Base-by-base conservation (phyloP, 768 basidiomycete species). In the Mrakia frigida region DNA sequence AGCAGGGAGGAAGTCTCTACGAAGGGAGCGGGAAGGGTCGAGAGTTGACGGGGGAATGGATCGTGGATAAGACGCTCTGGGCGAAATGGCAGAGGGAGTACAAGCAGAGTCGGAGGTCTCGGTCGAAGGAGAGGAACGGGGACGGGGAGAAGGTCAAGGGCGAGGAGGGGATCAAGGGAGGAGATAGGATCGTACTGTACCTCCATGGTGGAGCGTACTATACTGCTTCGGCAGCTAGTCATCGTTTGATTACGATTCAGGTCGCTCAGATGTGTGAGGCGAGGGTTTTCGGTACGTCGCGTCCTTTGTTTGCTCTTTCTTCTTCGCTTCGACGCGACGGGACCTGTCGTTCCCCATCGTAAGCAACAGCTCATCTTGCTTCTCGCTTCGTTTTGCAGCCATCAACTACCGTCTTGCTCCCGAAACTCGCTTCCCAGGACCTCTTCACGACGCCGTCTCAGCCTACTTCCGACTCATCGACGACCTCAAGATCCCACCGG, bases 191-290 rank as follows among this genome's bases (percentile, higher is more conserved):
- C 39, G 89, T 97, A n/a, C 87, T 97, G 11, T 98, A 94, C 81
- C 87, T 98, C 14, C 96, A 98, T 81, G 96, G 94, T 73, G 94
- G 94, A 61, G 96, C 95, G 52, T 99, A 97, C 82, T 98, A 94
- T 83, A 86, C 91, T 68, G 94, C 92, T 74, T 93, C 91, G 80
- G 91, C 95, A 16, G 91, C 94, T 35, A 92, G 92, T 0, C 94
- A 97, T 82, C 88, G 96, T 60, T 84, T 92, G 73, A 88, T 99
- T 76, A 94, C 94, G 13, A 94, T 98, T 80, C 92, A 92, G 7
- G 85, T 98, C 76, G 91, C 93, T 23, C 93, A 95, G 82, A 90
- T 90, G 80, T 89, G 92, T 21, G 91, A 94, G 81, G 89, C 93
- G 23, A 90, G 97, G 63, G 90, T 98, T 28, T 97, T 98, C 83